Base-by-base conservation (phyloP, 305 asterid species). In the Plantago rigida region DNA sequence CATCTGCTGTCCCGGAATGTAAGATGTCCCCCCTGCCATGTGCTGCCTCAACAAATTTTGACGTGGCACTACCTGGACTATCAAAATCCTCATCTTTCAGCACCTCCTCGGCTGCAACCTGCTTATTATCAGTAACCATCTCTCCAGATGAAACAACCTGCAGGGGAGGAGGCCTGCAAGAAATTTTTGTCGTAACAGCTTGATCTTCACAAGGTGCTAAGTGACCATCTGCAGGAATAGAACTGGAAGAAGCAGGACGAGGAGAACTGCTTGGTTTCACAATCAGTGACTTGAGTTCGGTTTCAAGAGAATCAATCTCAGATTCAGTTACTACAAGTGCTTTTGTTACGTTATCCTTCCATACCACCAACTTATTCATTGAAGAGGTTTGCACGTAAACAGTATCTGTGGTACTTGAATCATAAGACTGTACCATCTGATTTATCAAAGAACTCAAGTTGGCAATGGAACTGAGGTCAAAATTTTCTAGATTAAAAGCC, bases 261-360 rank as follows among this genome's bases (percentile, higher is more conserved):
- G 69, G 69, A 47, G 62, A 52, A 62, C 47, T 60, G 68, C 70
- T 66, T 24, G 82, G 74, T 68, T 65, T 80, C 59, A 81, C 67
- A 24, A 42, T 54, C 74, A 84, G 69, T 54, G 82, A 79, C 74
- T 80, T 93, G 67, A 85, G 79, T 69, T 87, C 87, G 64, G 83
- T 81, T 73, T 89, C 99, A 69, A 89, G 90, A 58, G 73, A 73
- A 78, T 93, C 99, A 74, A 89, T 82, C 79, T 85, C 92, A 46
- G 87, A 73, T 76, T 87, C 97, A 31, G 94, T 87, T 73, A 69
- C 73, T 83, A 87, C 99, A 61, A 93, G 64, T 22, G 84, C 89
- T 76, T 93, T 93, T 60, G 82, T 62, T 69, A 81, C 58, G 65
- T 79, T 84, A 69, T 69, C 84, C 79, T 84, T 93, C 96, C 82